These are phyloP conservation scores for Leccinum truebloodii DNA, from an alignment of 768 basidiomycete genomes.

Conservation along the genomic window DNA sequence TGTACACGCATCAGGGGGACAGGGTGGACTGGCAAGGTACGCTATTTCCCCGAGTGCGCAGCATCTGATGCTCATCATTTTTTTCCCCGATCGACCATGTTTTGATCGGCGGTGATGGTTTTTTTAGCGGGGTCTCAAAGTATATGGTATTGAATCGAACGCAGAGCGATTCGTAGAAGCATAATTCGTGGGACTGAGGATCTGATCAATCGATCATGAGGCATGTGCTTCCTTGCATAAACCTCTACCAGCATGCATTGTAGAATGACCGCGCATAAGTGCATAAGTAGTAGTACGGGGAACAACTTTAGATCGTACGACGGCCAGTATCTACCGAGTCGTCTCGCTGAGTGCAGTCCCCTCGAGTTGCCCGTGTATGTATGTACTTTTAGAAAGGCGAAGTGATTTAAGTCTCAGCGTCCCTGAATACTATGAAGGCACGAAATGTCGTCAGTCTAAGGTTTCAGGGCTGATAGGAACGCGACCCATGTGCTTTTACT, in stretches of 20 bases:
- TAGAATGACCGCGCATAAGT: background rate
- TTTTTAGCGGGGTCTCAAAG: conserved; percentile 26
- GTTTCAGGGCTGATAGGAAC: background rate
- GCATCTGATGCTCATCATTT: background rate
- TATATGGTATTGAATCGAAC: conserved; percentile 45
- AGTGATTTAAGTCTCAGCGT: background rate
- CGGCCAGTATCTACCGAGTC: background rate
- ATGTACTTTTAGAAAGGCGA: background rate
- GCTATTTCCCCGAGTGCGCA: conserved; percentile 4
- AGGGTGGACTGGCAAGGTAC: conserved; percentile 48
- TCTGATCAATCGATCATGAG: background rate
- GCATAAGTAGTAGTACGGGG: background rate
- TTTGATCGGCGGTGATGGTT: background rate
- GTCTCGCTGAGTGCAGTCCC: background rate
- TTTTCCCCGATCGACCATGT: background rate
- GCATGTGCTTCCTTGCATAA: background rate
- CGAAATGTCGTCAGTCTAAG: background rate
- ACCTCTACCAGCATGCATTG: background rate
- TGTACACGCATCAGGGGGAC: conserved; percentile 49
- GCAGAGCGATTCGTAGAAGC: conserved; percentile 12
- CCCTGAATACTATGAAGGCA: background rate
- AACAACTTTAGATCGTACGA: background rate
- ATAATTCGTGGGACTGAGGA: background rate
- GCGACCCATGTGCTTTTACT: background rate
- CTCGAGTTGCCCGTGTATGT: background rate